Evolutionary conservation across 371 early-diverging fungal species (phyloP).

Genomic region (Mucor piriformis): DNA sequence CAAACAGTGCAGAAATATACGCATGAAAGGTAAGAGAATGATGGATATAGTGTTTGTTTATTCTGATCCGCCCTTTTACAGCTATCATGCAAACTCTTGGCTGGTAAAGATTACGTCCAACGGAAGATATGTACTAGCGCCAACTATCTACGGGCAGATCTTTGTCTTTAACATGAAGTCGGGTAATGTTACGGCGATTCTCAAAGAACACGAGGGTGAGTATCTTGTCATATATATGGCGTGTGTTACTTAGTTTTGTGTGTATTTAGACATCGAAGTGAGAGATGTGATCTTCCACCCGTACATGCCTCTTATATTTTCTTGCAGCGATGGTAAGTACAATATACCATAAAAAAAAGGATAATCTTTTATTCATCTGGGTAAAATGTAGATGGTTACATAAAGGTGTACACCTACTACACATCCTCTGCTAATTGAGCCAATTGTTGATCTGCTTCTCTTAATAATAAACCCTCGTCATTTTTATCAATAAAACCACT

Average conservation of each 20-base stretch:
- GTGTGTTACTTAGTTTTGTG: too few relatives aligned
- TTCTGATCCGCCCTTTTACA: constrained; percentile 14
- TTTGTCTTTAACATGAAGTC: constrained; percentile 78
- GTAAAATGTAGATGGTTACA: constrained; percentile 30
- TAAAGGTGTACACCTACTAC: constrained; percentile 49
- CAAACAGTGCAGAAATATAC: constrained; percentile 70
- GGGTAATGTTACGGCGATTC: constrained; percentile 72
- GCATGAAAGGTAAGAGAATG: constrained; percentile 70
- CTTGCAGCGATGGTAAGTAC: constrained; percentile 78
- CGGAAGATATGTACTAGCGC: constrained; percentile 84
- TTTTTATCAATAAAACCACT: constrained; percentile 28
- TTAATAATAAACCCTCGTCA: not conserved
- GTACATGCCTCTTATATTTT: constrained; percentile 72
- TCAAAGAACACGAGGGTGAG: constrained; percentile 80
- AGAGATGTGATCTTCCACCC: constrained; percentile 91
- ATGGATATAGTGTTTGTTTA: not conserved
- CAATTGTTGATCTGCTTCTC: constrained; percentile 10
- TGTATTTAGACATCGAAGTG: constrained; percentile 84
- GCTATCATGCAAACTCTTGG: constrained; percentile 91
- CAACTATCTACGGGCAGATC: constrained; percentile 85
- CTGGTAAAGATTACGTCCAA: constrained; percentile 84
- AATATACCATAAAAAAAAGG: not conserved
- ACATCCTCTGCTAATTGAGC: constrained; percentile 9
- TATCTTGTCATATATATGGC: not conserved
- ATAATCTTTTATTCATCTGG: not conserved